phyloP scores from a whole-genome alignment of 768 basidiomycete species.

The Lentinula sp. region DNA sequence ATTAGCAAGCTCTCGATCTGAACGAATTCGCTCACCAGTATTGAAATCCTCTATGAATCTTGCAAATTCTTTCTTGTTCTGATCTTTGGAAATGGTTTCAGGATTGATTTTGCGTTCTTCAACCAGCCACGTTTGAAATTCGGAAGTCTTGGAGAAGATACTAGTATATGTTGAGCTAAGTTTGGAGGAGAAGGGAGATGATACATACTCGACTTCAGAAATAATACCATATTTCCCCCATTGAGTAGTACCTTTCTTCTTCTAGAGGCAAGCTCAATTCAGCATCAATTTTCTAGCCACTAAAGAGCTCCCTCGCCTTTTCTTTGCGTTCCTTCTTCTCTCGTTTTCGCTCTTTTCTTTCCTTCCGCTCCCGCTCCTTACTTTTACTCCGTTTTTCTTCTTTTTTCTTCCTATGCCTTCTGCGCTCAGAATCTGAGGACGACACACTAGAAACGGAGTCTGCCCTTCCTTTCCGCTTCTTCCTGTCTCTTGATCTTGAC shows the following conservation, averaged over 20 bases:
- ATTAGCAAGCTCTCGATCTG: not conserved
- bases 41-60: conserved; percentile 82
- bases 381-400: conserved; percentile 38
- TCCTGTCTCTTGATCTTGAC: conserved; percentile 29
- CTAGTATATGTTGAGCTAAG: conserved; percentile 30
- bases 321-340: conserved; percentile 72
- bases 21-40: conserved; percentile 43
- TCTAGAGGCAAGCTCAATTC: conserved; percentile 19
- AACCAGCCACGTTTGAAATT: conserved; percentile 90
- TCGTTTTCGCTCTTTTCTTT: conserved; percentile 49
- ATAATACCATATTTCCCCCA: conserved; percentile 94
- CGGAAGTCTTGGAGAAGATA: conserved; percentile 74
- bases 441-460: conserved; percentile 39
- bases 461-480: conserved; percentile 15
- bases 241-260: conserved; percentile 55
- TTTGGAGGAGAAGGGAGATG: not conserved
- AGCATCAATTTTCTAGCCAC: not conserved
- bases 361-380: conserved; percentile 31
- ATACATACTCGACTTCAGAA: conserved; percentile 72
- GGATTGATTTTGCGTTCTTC: conserved; percentile 91
- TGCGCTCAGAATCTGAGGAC: conserved; percentile 34
- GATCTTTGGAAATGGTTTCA: conserved; percentile 81
- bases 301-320: conserved; percentile 26
- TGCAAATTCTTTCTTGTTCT: conserved; percentile 79
- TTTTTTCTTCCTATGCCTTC: conserved; percentile 42